Percentiles rank a stretch among this genome's conserved stretches.
phyloP scores from a whole-genome alignment of 2,329 filamentous ascomycete genomes.

The Aphanocladium album region DNA sequence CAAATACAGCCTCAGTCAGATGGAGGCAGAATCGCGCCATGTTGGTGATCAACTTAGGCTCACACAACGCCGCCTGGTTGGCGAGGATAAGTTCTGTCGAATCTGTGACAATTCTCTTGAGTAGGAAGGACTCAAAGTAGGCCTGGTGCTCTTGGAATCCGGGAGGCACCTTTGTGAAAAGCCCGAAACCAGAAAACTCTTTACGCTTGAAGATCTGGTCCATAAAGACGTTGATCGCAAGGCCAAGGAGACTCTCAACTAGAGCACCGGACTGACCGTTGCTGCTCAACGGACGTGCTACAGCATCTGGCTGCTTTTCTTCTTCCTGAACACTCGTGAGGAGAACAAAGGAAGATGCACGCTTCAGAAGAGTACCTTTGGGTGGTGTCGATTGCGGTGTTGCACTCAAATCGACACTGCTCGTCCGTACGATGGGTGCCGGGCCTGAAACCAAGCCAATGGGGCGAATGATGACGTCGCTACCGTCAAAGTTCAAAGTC shows the following conservation, averaged over 20 bases:
- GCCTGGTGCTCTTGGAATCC: constrained; percentile 93
- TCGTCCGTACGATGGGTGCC: constrained; percentile 69
- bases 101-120: constrained; percentile 68
- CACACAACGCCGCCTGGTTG: constrained; percentile 66
- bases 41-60: constrained; percentile 82
- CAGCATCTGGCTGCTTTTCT: constrained; percentile 44
- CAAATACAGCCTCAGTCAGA: constrained; percentile 84
- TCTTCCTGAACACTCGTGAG: constrained; percentile 55
- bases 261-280: constrained; percentile 48
- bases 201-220: constrained; percentile 83
- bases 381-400: constrained; percentile 43
- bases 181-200: constrained; percentile 81
- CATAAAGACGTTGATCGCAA: constrained; percentile 74
- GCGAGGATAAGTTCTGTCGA: constrained; percentile 65
- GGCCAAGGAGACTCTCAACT: constrained; percentile 69
- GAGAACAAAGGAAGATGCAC: constrained; percentile 88
- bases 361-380: constrained; percentile 60
- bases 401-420: constrained; percentile 48
- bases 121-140: constrained; percentile 87
- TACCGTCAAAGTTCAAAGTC: constrained; percentile 76
- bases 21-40: constrained; percentile 75
- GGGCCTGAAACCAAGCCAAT: constrained; percentile 54
- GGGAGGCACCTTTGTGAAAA: constrained; percentile 84
- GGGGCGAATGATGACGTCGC: constrained; percentile 77
- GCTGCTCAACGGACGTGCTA: constrained; percentile 29